Base-by-base conservation (phyloP, 148 eudicot species). In the Rhododendron simsii region DNA sequence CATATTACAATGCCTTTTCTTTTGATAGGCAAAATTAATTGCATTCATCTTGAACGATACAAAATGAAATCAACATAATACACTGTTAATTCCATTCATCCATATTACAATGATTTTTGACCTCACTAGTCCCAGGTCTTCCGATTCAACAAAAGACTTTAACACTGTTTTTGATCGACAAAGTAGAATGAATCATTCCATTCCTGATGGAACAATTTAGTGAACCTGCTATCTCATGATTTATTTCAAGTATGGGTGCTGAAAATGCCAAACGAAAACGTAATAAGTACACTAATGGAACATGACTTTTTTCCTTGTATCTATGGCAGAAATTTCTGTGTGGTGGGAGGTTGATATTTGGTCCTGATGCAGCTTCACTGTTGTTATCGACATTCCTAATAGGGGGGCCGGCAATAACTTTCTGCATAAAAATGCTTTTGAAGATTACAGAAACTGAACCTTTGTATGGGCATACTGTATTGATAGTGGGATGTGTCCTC, bases 321-420 rank as follows among this genome's bases (percentile, higher is more conserved):
- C 50, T 45, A 39, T 88, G 81, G 37, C 98, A 95, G 99, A 92
- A 81, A 93, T 96, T 96, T 89, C 83, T 92, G 18, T 95, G 96
- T 88, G 99, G 98, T 16, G 99, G 99, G 85, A 95, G 98, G 92
- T 86, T 96, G 89, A 87, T 96, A 84, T 89, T 96, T 87, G 99
- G 99, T 84, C 96, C 98, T 57, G 98, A 96, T 88, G 95, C 89
- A 5, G 86, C 92, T 76, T 96, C 99, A 78, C 57, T 93, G 35
- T 77, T 89, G 39, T 69, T 96, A 81, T 90, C 99, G 16, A 78
- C 95, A 2, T 90, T 91, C 87, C 90, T 96, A 75, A 92, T 96
- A 78, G 94, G 92, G 39, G 91, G 87, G 14, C 99, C 99, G 12
- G 92, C 97, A 23, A 18, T 94, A 67, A 89, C 95, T 73, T 96